A percentile compares a stretch with the other conserved stretches of the same genome.
Conservation (phyloP, 2,329 filamentous ascomycete species). For the Penicillium sp. region DNA sequence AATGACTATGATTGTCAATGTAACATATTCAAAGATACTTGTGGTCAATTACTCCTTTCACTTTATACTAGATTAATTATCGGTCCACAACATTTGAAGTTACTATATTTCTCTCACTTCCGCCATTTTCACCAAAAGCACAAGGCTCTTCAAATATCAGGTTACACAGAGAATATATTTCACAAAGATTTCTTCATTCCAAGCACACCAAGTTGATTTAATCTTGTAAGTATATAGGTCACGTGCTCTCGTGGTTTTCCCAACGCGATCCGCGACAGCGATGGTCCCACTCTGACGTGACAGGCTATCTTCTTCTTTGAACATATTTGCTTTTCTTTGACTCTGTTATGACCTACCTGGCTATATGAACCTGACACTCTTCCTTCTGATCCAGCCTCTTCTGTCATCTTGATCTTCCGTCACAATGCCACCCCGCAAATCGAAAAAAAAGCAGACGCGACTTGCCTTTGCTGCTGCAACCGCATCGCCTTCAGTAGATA, state of each 20-base stretch:
- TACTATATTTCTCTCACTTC: background rate
- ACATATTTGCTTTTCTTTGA: background rate
- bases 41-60: background rate
- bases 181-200: background rate
- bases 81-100: background rate
- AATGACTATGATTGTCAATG: background rate
- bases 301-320: background rate
- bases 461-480: constrained; percentile 42
- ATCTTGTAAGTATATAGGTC: constrained; percentile 3
- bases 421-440: constrained; percentile 31
- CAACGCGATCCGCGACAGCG: constrained; percentile 10
- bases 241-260: constrained; percentile 22
- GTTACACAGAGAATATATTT: background rate
- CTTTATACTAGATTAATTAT: background rate
- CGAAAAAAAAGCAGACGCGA: constrained; percentile 42
- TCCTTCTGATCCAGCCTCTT: background rate
- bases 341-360: background rate
- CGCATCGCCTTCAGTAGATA: constrained; percentile 20
- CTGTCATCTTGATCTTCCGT: background rate
- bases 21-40: background rate
- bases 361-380: background rate
- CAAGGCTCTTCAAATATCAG: too few relatives aligned
- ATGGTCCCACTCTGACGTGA: background rate
- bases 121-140: background rate
- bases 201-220: background rate